Base-by-base conservation (phyloP, 495 filamentous ascomycete genomes). In the Entonaema liquescens region DNA sequence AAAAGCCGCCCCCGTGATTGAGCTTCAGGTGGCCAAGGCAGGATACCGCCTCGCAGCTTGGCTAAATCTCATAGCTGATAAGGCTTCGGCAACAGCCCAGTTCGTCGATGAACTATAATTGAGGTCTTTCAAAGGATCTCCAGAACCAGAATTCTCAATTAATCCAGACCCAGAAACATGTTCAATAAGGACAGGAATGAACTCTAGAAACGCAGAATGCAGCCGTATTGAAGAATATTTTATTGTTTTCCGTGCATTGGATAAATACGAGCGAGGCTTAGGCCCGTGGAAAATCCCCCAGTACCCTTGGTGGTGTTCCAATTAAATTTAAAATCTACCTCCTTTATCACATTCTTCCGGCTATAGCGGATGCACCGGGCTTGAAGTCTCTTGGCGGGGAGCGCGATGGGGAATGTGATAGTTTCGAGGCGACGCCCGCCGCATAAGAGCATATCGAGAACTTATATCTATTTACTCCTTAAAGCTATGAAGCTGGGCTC, bases 1-100 rank as follows among this genome's bases (percentile, higher is more conserved):
- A 50, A 81, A 81, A 17, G 86, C 89, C 13, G 79, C 85, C 17
- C 86, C 85, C 19, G 85, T 91, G 50, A 83, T 95, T 42, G 88
- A 95, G 81, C 67, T 88, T 68, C 88, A 92, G 78, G 85, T 97
- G 72, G 92, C 91, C 2, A 90, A 88, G 74, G 92, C 88, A 9
- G 92, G 92, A 11, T 93, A 89, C 70, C 85, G 91, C 23, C 75
- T 92, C 57, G 89, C 85, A 7, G 83, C 83, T 21, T 90, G 84
- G 88, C 73, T 90, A 62, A 87, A 90, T 69, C 71, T 82, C 62
- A 86, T 89, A 56, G 79, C 75, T n/a, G 67, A 78, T n/a, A 70
- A 55, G 8, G 69, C 62, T 25, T 72, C 70, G 31, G 54, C 63
- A 38, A 19, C 64, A 42, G 35, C 47, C 35, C 55, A 62, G 50